Evolutionary conservation across 2,329 filamentous ascomycete species (phyloP), one percentile per base, ranked within the genome.

Genomic region (Botrytis porri): DNA sequence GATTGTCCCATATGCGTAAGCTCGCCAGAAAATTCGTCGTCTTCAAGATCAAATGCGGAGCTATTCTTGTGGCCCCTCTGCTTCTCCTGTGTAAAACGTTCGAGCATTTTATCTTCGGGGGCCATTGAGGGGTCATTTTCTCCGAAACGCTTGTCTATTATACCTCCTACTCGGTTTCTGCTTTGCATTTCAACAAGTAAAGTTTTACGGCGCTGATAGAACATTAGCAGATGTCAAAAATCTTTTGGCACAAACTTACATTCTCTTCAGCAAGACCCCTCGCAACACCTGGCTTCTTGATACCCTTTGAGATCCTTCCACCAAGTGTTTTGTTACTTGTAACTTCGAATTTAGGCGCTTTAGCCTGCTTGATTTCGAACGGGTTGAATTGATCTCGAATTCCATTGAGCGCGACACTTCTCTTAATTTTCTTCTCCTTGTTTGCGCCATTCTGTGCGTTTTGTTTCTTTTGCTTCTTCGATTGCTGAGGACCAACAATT

Each of bases 301-400:
- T 82, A 66, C 87, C 87, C 76, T 87, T 89, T 39, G 86, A 84
- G 41, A 86, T 84, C 80, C 85, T 85, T 67, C 84, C 84, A 43
- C 83, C 83, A 20, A 84, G 83, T 9, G 88, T 73, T 48, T 86
- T 88, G 75, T 88, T 89, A 70, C 87, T 95, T 0, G 93, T 94
- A 62, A 95, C 91, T 61, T 95, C 90, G 76, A 97, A 97, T 80
- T 98, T 98, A 73, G 90, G 90, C 0, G 91, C 92, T 74, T 92
- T 88, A 1, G 90, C 86, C 73, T 92, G 89, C 83, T 97, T 97
- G 81, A 97, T 89, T 81, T 99, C 96, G 83, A 99, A 99, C 0
- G 96, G 96, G 82, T 99, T 99, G 88, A 98, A 98, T 77, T 95
- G 92, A 80, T 98, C 95, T 80, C 96, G 92, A 81, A 99, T 98